Evolutionary conservation across 129 eudicot species (phyloP).

Genomic region (Flaveria brownii): DNA sequence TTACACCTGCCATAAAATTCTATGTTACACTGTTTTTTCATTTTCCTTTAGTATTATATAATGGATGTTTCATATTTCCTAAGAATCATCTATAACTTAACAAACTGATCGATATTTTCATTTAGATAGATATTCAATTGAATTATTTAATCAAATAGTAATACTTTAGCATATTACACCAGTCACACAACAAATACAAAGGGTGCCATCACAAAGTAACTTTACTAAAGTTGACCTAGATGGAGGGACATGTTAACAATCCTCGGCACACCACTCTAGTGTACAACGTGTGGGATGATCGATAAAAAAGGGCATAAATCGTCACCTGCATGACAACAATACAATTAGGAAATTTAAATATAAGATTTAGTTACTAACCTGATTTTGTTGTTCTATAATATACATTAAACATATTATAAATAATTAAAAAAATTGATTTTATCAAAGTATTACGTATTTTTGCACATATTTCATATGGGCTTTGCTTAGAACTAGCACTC

Average conservation of each 20-base stretch:
- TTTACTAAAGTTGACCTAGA: background rate
- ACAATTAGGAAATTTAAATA: too few relatives aligned
- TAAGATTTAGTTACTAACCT: too few relatives aligned
- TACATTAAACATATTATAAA: too few relatives aligned
- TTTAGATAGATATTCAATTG: background rate
- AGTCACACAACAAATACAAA: background rate
- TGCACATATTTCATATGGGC: background rate
- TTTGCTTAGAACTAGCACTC: background rate
- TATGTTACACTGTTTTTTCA: too few relatives aligned
- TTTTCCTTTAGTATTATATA: too few relatives aligned
- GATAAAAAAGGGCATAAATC: background rate
- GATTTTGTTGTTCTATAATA: too few relatives aligned
- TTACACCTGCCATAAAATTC: too few relatives aligned
- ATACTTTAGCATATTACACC: background rate
- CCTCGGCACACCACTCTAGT: background rate
- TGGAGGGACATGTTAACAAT: background rate
- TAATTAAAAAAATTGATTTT: too few relatives aligned
- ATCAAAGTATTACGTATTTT: background rate
- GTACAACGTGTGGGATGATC: background rate
- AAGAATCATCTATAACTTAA: too few relatives aligned
- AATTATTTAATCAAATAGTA: background rate
- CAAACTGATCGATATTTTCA: background rate
- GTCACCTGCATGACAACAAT: background rate
- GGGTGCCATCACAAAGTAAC: background rate
- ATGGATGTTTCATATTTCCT: too few relatives aligned